A percentile compares a stretch with the other conserved stretches of the same genome.
Conservation (phyloP, 306 rosid genomes). For the Vachellia collinsii region DNA sequence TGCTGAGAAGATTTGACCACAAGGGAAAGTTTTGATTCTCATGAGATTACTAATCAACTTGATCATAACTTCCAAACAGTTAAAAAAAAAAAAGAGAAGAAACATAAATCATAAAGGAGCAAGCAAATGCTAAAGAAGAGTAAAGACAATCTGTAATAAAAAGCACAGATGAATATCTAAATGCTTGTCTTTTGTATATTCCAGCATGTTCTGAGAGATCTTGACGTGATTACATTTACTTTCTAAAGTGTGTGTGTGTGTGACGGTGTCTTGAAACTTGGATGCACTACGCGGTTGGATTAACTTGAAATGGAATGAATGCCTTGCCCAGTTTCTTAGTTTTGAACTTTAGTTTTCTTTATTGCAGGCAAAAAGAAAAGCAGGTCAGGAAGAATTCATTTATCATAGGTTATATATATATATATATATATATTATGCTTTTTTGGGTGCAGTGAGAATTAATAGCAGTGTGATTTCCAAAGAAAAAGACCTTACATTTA, state of each 20-base stretch:
- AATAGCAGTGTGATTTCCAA: slow-evolving; percentile 21
- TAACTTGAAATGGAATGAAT: slow-evolving; percentile 21
- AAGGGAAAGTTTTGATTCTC: slow-evolving; percentile 47
- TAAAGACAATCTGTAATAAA: slow-evolving; percentile 27
- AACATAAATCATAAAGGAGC: neutral
- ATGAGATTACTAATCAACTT: slow-evolving; percentile 6
- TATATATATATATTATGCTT: neutral
- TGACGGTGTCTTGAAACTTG: slow-evolving; percentile 13
- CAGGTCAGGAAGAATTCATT: slow-evolving; percentile 13
- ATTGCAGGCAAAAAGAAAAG: slow-evolving; percentile 34
- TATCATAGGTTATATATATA: neutral
- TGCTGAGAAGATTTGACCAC: slow-evolving; percentile 44
- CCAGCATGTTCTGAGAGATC: neutral
- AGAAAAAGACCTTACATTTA: slow-evolving; percentile 30
- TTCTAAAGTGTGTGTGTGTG: slow-evolving; percentile 31
- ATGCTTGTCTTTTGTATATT: slow-evolving; percentile 43
- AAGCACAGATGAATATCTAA: slow-evolving; percentile 32
- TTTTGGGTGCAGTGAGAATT: slow-evolving; percentile 27
- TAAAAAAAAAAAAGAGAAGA: neutral
- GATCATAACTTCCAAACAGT: slow-evolving; percentile 29
- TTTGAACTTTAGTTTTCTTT: slow-evolving; percentile 34
- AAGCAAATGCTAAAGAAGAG: slow-evolving; percentile 25
- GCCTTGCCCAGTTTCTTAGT: slow-evolving; percentile 40
- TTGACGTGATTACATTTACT: neutral
- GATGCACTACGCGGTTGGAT: slow-evolving; percentile 15